Percentiles rank a stretch among this genome's conserved stretches.
These are phyloP conservation scores for Phialophora macrospora DNA, from an alignment of 2,329 filamentous ascomycete species.

Conservation along the genomic window DNA sequence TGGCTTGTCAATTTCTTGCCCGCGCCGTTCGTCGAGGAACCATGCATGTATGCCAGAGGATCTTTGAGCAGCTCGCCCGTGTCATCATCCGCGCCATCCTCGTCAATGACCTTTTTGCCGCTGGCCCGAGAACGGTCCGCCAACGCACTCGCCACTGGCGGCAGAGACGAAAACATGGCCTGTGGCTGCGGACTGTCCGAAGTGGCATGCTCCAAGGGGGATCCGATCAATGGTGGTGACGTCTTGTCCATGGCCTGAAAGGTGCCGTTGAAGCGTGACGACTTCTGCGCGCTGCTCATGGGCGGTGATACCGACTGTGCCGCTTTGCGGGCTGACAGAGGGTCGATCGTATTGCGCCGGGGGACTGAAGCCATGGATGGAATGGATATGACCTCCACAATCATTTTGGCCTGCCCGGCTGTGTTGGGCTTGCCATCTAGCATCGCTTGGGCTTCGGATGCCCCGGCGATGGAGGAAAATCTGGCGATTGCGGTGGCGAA, in stretches of 20 bases:
- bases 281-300: slow-evolving; percentile 53
- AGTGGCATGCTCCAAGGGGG: slow-evolving; percentile 57
- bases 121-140: slow-evolving; percentile 58
- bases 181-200: slow-evolving; percentile 58
- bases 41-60: slow-evolving; percentile 71
- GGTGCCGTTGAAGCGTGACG: slow-evolving; percentile 65
- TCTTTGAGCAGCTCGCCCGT: slow-evolving; percentile 67
- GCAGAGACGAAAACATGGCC: slow-evolving; percentile 65
- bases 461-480: slow-evolving; percentile 62
- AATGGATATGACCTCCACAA: slow-evolving; percentile 58
- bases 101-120: slow-evolving; percentile 68
- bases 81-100: slow-evolving; percentile 65
- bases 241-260: slow-evolving; percentile 65
- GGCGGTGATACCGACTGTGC: slow-evolving; percentile 40
- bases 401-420: slow-evolving; percentile 64
- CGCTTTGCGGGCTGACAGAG: slow-evolving; percentile 48
- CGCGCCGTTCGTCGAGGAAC: slow-evolving; percentile 57
- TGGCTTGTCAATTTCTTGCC: slow-evolving; percentile 71
- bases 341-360: slow-evolving; percentile 61
- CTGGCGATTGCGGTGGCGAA: slow-evolving; percentile 64
- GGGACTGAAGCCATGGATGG: slow-evolving; percentile 43
- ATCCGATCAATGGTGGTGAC: slow-evolving; percentile 52
- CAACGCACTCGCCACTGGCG: slow-evolving; percentile 59
- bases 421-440: slow-evolving; percentile 67
- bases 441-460: slow-evolving; percentile 63